A percentile compares a stretch with the other conserved stretches of the same genome.
Conservation (phyloP, 441 rosid species). For the Gossypium aridum region DNA sequence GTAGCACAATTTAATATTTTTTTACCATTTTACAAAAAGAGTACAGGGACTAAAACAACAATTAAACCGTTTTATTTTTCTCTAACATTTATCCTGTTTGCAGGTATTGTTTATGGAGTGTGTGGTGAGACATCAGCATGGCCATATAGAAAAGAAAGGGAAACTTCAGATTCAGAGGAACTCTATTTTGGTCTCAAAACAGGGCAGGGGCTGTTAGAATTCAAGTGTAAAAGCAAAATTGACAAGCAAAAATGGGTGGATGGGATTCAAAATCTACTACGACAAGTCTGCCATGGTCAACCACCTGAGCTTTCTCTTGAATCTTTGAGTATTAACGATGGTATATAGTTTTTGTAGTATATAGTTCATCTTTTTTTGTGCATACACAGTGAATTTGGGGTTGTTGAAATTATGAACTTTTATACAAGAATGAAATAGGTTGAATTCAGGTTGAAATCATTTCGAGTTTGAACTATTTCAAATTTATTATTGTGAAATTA, state of each 20-base stretch:
- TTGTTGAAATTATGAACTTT: not conserved
- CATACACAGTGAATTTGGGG: constrained; percentile 5
- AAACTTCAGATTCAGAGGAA: constrained; percentile 53
- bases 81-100: not conserved
- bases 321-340: constrained; percentile 35
- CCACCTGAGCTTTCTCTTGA: constrained; percentile 40
- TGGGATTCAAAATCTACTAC: constrained; percentile 56
- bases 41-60: too few species aligned
- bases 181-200: constrained; percentile 74
- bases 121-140: constrained; percentile 81
- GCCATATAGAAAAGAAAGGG: constrained; percentile 77
- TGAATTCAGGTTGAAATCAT: too few species aligned
- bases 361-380: not conserved
- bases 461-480: too few species aligned
- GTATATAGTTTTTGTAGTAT: constrained; percentile 12
- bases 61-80: not conserved
- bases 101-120: constrained; percentile 77
- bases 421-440: not conserved
- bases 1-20: too few species aligned
- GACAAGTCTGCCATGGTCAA: constrained; percentile 36
- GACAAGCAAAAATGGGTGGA: constrained; percentile 90
- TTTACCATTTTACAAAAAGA: too few species aligned
- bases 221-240: constrained; percentile 75
- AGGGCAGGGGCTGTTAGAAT: constrained; percentile 73
- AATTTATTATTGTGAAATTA: too few species aligned